Evolutionary conservation across 306 rosid species (phyloP).

Genomic region (cucumber (Cucumis sativus)): Cucumber_9930_V3 NC_026660.2:17026001-17026500

Average conservation of each 20-base stretch:
- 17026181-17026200: background rate
- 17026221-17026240: background rate
- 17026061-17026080: background rate
- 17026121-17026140: too few species aligned
- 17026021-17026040: background rate
- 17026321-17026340: background rate
- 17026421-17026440: too few species aligned
- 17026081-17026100: background rate
- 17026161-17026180: background rate
- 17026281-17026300: background rate
- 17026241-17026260: background rate
- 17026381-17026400: too few species aligned
- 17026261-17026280: background rate
- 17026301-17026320: background rate
- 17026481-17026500: too few species aligned
- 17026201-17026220: background rate
- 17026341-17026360: background rate
- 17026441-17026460: too few species aligned
- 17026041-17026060: background rate
- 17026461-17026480: too few species aligned
- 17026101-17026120: too few species aligned
- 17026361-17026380: too few species aligned
- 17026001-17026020: background rate
- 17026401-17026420: too few species aligned
- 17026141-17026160: background rate